These are phyloP conservation scores for Tetracladium maxilliforme DNA, from an alignment of 2,329 filamentous ascomycete genomes.

Conservation along the genomic window DNA sequence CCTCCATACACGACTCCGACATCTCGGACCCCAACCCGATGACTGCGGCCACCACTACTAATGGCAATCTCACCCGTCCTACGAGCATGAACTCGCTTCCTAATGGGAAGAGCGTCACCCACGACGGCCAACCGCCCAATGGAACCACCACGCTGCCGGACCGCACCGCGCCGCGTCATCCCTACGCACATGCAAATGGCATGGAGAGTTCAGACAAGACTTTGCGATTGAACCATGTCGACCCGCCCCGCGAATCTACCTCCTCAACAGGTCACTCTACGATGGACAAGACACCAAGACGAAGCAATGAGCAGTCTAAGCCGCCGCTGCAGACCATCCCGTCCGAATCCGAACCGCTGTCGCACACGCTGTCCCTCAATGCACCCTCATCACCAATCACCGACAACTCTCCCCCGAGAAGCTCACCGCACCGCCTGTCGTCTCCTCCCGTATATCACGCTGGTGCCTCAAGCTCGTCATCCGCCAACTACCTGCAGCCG, in stretches of 20 bases:
- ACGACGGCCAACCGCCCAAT: constrained; percentile 26
- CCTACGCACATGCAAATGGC: constrained; percentile 8
- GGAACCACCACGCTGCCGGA: constrained; percentile 12
- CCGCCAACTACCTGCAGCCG: constrained; percentile 25
- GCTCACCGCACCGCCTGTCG: constrained; percentile 43
- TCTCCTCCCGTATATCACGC: constrained; percentile 43
- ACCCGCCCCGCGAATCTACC: no score
- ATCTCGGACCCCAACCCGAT: no score
- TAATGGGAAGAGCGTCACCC: constrained; percentile 42
- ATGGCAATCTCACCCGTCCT: constrained; percentile 13
- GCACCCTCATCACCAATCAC: constrained; percentile 10
- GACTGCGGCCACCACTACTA: constrained; percentile 6
- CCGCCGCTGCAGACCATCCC: constrained; percentile 4
- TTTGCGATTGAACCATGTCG: no score
- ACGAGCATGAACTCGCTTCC: constrained; percentile 45
- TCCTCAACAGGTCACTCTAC: constrained; percentile 10
- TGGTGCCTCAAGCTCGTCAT: constrained; percentile 19
- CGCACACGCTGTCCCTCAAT: constrained; percentile 8
- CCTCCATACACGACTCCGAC: constrained; percentile 15
- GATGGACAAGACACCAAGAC: constrained; percentile 13
- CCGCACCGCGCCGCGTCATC: constrained; percentile 13
- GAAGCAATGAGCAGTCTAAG: constrained; percentile 10
- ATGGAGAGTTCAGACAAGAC: no score
- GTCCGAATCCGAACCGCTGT: constrained; percentile 4
- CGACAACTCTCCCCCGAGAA: constrained; percentile 11